Evolutionary conservation across 768 basidiomycete species (phyloP), one percentile per base, ranked within the genome.

Genomic region (Mycena maculata): DNA sequence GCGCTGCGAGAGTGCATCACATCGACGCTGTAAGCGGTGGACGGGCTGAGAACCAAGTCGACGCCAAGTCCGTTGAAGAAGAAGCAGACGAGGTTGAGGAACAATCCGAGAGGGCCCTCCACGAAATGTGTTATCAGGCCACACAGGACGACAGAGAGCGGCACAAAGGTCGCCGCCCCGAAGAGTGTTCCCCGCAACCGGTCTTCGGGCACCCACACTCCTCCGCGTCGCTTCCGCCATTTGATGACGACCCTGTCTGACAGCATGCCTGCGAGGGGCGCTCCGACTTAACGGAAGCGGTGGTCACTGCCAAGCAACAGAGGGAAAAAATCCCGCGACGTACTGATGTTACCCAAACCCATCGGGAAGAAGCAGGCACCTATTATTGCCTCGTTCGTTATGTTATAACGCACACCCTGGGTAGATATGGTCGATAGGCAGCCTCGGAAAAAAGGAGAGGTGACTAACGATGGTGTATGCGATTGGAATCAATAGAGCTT

Each of bases 191-290:
- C 85, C 12, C 84, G 79, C 39, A 87, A 79, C 6, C 87, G 80
- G 63, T 87, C 87, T 71, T 88, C 86, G 0, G 87, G 86, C 5
- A 80, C 77, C 86, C 84, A 86, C 5, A 75, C 68, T 2, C 85
- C 85, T 0, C 76, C 76, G 38, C 86, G 81, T 4, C 71, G 67
- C 61, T 78, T 72, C 31, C 80, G 80, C 74, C 81, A 85, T 27
- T 71, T 72, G 28, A 78, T 74, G 18, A 88, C 74, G 0, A 78
- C 72, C 13, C 60, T 30, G 70, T 88, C 87, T 0, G 87, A 86
- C 0, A 87, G 57, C 9, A 73, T 73, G 2, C 87, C 87, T 0
- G 84, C 76, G 13, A 86, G 68, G 0, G 82, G 81, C 9, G 86
- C 82, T 8, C 87, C 86, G n/a, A 82, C 85, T 87, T 82, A 33